Base-by-base conservation (phyloP, 805 yeast genomes). In the Candida broadrunensis region DNA sequence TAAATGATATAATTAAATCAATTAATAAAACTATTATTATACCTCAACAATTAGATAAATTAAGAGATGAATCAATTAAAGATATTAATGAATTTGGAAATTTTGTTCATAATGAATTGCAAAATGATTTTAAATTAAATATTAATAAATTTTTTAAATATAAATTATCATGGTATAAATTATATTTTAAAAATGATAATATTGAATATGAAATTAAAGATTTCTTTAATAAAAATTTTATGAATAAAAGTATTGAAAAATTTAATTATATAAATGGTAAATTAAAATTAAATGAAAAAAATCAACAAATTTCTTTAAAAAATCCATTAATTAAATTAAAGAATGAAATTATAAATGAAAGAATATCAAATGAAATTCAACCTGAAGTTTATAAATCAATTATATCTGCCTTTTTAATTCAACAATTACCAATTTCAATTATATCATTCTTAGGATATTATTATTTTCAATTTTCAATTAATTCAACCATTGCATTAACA, bases 171-270 rank as follows among this genome's bases (percentile, higher is more conserved):
- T 70, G 74, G 74, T 70, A 72, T 70, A 67, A 55, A 46, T 48
- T 70, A n/a, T 70, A 70, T 47, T 54, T 52, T 41, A 59, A 58
- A 35, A 70, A 70, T 44, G 75, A 70, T 37, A 69, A 70, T 45
- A 67, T 70, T 17, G 73, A 67, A 48, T 70, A 70, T 42, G 63
- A 60, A 29, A 45, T 70, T 33, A 70, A 70, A 42, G 75, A 70
- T 41, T 67, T 43, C 48, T 61, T 70, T 43, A 54, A 43, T 33
- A 36, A 47, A 7, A 49, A 58, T 26, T 70, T 70, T 50, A 67
- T 70, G 73, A 52, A 46, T 38, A 45, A 55, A 19, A 67, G 73
- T 41, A 65, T 69, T 29, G 73, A 67, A 38, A 49, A 54, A 24
- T 70, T 63, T 43, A 67, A 63, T 43, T 66, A 55, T 41, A 42